Conservation (phyloP, 495 filamentous ascomycete genomes). For the Daldinia decipiens region DNA sequence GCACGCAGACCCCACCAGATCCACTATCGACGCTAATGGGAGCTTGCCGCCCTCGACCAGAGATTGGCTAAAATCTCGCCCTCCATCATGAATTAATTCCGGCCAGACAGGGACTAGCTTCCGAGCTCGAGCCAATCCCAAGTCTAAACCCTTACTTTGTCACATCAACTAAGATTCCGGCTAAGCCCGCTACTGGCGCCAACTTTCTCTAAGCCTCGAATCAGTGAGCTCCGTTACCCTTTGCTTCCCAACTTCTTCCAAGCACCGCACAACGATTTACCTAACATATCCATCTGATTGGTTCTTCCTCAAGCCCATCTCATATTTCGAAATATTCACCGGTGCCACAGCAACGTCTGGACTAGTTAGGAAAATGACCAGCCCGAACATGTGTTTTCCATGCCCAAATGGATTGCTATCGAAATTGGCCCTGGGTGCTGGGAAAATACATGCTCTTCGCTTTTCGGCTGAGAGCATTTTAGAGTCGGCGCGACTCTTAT, state of each 20-base stretch:
- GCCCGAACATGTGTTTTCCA: slow-evolving; percentile 32
- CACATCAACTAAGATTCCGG: slow-evolving; percentile 48
- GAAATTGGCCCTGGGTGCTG: slow-evolving; percentile 9
- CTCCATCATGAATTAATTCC: slow-evolving; percentile 46
- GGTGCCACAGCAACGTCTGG: slow-evolving; percentile 42
- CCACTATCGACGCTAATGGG: slow-evolving; percentile 46
- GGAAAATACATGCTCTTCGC: slow-evolving; percentile 5
- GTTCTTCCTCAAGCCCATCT: slow-evolving; percentile 12
- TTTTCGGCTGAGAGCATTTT: slow-evolving; percentile 24
- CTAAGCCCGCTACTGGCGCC: slow-evolving; percentile 44
- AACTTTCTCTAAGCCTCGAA: slow-evolving; percentile 41
- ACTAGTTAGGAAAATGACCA: slow-evolving; percentile 25
- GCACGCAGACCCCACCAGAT: slow-evolving; percentile 36
- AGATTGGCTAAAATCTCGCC: slow-evolving; percentile 43
- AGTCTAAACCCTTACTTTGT: slow-evolving; percentile 38
- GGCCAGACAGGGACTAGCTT: slow-evolving; percentile 41
- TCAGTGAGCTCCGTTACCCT: slow-evolving; percentile 30
- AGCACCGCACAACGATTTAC: slow-evolving; percentile 20
- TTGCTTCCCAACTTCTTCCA: slow-evolving; percentile 19
- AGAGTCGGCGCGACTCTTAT: slow-evolving; percentile 30
- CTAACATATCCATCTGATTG: slow-evolving; percentile 29
- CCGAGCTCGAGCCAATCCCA: slow-evolving; percentile 46
- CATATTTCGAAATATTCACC: slow-evolving; percentile 35
- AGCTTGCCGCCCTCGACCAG: slow-evolving; percentile 46
- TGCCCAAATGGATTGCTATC: slow-evolving; percentile 18